These are phyloP conservation scores for Lodderomyces parapsilosis DNA, from an alignment of 1,139 yeast genomes.

Conservation along the genomic window DNA sequence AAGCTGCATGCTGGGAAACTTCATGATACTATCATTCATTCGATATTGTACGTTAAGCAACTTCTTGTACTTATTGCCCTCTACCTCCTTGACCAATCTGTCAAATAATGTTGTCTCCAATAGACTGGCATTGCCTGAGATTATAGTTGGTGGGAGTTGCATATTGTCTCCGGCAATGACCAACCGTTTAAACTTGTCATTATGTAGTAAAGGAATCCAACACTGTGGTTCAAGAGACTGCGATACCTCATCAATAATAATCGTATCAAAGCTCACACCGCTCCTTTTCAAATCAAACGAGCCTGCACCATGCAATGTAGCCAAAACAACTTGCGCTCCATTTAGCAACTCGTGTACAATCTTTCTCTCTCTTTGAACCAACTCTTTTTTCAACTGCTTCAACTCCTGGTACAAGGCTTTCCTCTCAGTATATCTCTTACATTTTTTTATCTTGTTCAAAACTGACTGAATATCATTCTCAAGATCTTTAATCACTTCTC, in stretches of 20 bases:
- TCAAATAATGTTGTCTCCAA: conserved; percentile 69
- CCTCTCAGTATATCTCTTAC: conserved; percentile 64
- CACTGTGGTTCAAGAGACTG: conserved; percentile 94
- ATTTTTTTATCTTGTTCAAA: conserved; percentile 59
- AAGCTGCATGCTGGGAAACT: conserved; percentile 67
- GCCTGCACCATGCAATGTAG: conserved; percentile 89
- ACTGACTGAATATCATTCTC: conserved; percentile 66
- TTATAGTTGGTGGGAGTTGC: conserved; percentile 82
- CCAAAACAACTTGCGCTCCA: conserved; percentile 66
- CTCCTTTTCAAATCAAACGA: conserved; percentile 52
- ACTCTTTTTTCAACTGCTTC: conserved; percentile 67
- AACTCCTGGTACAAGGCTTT: conserved; percentile 68
- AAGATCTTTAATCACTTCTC: conserved; percentile 65
- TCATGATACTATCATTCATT: conserved; percentile 79
- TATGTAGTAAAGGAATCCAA: conserved; percentile 88
- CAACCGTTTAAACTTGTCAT: conserved; percentile 56
- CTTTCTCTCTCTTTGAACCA: conserved; percentile 63
- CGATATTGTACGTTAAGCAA: conserved; percentile 77
- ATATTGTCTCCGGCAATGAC: conserved; percentile 85
- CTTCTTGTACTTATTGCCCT: conserved; percentile 48
- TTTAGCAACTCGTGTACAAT: conserved; percentile 58
- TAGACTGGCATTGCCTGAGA: conserved; percentile 22
- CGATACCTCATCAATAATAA: conserved; percentile 93
- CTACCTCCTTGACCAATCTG: conserved; percentile 58
- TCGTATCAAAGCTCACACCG: conserved; percentile 63